Evolutionary conservation across 2,329 filamentous ascomycete genomes (phyloP).

Genomic region (Pseudogymnoascus sp.): DNA sequence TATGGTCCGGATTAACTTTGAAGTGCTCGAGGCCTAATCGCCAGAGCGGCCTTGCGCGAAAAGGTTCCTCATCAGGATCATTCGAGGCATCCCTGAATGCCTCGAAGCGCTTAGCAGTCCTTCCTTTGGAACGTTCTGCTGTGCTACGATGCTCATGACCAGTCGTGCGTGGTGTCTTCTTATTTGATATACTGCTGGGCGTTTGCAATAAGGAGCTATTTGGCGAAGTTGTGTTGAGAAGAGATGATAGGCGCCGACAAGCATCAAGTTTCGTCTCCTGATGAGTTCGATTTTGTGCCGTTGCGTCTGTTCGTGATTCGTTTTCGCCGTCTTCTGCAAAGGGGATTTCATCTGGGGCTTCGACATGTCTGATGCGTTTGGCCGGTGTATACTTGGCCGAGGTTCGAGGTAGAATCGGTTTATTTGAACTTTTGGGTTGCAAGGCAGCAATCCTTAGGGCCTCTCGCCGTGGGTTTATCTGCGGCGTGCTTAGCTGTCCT

Average conservation of each 20-base stretch:
- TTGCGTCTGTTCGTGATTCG: background rate
- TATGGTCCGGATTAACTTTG: constrained; percentile 54
- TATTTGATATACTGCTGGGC: background rate
- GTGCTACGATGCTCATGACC: background rate
- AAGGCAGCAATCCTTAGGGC: constrained; percentile 15
- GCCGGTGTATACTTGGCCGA: constrained; percentile 11
- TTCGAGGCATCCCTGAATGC: constrained; percentile 8
- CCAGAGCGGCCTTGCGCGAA: constrained; percentile 33
- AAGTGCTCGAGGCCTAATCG: constrained; percentile 46
- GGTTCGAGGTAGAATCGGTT: constrained; percentile 20
- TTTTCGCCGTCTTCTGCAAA: constrained; percentile 22
- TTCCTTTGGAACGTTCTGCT: background rate
- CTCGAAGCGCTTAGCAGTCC: background rate
- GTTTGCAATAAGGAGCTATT: background rate
- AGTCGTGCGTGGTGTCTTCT: background rate
- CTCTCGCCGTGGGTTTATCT: constrained; percentile 5
- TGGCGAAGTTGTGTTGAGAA: background rate
- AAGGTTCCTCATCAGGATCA: constrained; percentile 26
- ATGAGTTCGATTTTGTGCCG: background rate
- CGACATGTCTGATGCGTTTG: background rate
- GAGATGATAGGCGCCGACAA: background rate
- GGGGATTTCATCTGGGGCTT: background rate
- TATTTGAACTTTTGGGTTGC: constrained; percentile 23
- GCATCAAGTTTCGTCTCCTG: background rate
- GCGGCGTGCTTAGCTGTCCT: constrained; percentile 6